Conservation (phyloP, 495 filamentous ascomycete genomes). For the Penicillium lividum region DNA sequence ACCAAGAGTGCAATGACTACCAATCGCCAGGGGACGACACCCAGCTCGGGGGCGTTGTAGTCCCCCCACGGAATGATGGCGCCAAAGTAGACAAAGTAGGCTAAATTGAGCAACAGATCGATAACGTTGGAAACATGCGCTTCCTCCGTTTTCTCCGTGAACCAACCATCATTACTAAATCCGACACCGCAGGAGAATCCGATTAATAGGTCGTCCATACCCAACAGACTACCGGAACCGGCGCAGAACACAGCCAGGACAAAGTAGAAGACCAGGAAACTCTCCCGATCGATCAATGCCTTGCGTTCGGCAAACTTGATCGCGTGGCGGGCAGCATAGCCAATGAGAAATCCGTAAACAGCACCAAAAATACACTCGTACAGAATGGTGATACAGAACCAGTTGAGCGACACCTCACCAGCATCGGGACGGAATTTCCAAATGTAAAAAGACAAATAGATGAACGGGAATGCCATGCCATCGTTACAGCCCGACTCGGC, state of each 20-base stretch:
- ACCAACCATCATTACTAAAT: slow-evolving; percentile 99
- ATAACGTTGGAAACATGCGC: slow-evolving; percentile 99
- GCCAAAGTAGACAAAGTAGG: slow-evolving; percentile 97
- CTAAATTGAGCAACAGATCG: slow-evolving; percentile 93
- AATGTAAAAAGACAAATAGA: slow-evolving; percentile 89
- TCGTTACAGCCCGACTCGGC: slow-evolving; percentile 99
- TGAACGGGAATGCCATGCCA: slow-evolving; percentile 99
- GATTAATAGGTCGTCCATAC: slow-evolving; percentile 94
- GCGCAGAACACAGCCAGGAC: slow-evolving; percentile 95
- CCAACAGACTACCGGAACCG: slow-evolving; percentile 87
- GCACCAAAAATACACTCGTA: slow-evolving; percentile 97
- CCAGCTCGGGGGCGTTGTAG: slow-evolving; percentile 71
- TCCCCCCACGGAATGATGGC: slow-evolving; percentile 94
- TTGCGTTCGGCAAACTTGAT: slow-evolving; percentile 87
- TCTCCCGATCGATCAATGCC: slow-evolving; percentile 90
- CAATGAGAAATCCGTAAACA: slow-evolving; percentile 83
- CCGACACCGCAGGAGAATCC: slow-evolving; percentile 94
- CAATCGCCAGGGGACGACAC: slow-evolving; percentile 82
- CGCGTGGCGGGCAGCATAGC: slow-evolving; percentile 84
- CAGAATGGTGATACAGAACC: slow-evolving; percentile 86
- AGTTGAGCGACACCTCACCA: slow-evolving; percentile 72
- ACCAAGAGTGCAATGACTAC: slow-evolving; percentile 89
- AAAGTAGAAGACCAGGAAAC: slow-evolving; percentile 98
- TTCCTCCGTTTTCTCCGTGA: slow-evolving; percentile 96
- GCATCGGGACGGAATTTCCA: slow-evolving; percentile 73